phyloP scores from a whole-genome alignment of 306 rosid genomes.

The Dryas alaskensis region DNA sequence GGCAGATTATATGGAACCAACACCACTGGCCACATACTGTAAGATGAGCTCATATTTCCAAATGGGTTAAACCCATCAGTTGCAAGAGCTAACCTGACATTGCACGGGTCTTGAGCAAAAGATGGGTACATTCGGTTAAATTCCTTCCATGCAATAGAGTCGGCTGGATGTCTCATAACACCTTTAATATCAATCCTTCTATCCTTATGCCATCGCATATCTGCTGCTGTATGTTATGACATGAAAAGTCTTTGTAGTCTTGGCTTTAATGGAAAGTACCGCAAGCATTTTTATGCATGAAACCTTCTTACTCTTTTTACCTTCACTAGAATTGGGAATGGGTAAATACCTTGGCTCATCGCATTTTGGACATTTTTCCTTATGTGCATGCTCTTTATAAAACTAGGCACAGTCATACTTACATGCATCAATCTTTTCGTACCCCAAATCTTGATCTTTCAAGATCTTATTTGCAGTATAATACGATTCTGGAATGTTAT shows the following conservation, averaged over 20 bases:
- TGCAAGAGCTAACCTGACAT: background rate
- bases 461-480: background rate
- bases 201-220: background rate
- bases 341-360: background rate
- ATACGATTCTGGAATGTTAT: background rate
- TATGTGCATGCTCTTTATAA: background rate
- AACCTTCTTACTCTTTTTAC: background rate
- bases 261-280: background rate
- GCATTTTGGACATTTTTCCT: background rate
- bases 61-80: background rate
- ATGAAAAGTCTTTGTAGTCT: background rate
- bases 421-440: constrained; percentile 1
- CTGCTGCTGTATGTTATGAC: background rate
- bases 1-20: background rate
- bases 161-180: no score
- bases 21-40: background rate
- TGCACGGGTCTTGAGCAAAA: no score
- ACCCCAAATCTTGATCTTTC: background rate
- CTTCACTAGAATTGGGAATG: no score
- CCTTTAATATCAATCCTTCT: no score
- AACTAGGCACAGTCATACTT: background rate
- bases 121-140: background rate
- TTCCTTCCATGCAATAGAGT: no score
- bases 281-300: background rate
- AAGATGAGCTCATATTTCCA: background rate